Conservation (phyloP, 1,284 basidiomycete genomes). For the Rhizoctonia solani region DNA sequence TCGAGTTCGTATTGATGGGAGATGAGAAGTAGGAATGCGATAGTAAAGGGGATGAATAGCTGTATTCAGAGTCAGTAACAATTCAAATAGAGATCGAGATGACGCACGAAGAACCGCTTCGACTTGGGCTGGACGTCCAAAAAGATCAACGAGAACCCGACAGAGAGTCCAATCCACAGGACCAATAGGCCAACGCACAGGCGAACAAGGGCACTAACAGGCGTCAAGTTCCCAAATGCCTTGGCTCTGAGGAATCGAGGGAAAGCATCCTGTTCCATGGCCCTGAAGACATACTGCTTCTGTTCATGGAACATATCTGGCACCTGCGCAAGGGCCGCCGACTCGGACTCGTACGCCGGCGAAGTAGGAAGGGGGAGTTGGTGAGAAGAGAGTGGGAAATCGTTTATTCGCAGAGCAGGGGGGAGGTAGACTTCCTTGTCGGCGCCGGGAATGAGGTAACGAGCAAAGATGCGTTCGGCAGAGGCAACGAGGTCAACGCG, state of each 20-base stretch:
- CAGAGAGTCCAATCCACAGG: constrained; percentile 90
- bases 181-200: constrained; percentile 82
- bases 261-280: constrained; percentile 98
- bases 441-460: constrained; percentile 73
- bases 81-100: not conserved
- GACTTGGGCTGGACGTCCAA: constrained; percentile 88
- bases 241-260: constrained; percentile 94
- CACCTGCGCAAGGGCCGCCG: constrained; percentile 81
- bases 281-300: constrained; percentile 96
- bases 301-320: constrained; percentile 97
- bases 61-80: constrained; percentile 46
- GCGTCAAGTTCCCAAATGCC: constrained; percentile 95
- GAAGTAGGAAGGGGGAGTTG: constrained; percentile 66
- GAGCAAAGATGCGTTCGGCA: constrained; percentile 93
- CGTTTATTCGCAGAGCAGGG: constrained; percentile 77
- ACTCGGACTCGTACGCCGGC: constrained; percentile 59
- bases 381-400: constrained; percentile 63
- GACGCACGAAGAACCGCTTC: constrained; percentile 90
- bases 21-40: constrained; percentile 87
- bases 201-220: constrained; percentile 82
- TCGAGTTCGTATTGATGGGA: constrained; percentile 97
- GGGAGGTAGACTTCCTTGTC: constrained; percentile 93
- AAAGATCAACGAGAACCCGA: constrained; percentile 91
- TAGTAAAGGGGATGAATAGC: constrained; percentile 93
- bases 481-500: constrained; percentile 87